Evolutionary conservation across 164 flowering plant genomes (phyloP), one percentile per base, ranked within the genome.

Genomic region (Vitis amurensis): DNA sequence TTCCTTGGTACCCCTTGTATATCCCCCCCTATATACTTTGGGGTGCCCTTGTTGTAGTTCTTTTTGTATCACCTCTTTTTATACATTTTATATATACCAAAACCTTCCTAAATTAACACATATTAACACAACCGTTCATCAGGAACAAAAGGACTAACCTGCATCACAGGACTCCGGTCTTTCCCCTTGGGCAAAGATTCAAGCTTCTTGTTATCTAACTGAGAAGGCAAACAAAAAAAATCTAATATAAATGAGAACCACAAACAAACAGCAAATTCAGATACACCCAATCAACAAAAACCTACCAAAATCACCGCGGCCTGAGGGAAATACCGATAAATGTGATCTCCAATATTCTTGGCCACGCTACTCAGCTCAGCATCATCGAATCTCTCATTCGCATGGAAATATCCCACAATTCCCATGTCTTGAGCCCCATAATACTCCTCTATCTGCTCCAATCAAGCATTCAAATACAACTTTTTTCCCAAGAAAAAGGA

Each of bases 281-380:
- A 23, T 66, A 48, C 30, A 61, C 50, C 2, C 16, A 47, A 55
- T 50, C 14, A 58, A 13, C 16, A 51, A 63, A 27, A 29, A 73
- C 83, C 44, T 67, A 96, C 99, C 97, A 93, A 80, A 70, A 96
- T 91, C 69, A 93, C 27, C 1, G 90, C 87, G 50, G 95, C 89
- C 69, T 91, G 93, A 14, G 98, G 94, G 72, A 91, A 89, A 75
- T 89, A 87, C 9, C 88, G 88, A 66, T 59, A 78, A 16, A 96
- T 86, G 59, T 96, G 98, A 83, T 93, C 98, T 1, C 94, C 99
- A 61, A 92, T 92, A 75, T 89, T 93, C 86, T 84, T 96, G 0
- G 99, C 94, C 11, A 89, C 81, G 66, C 61, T 78, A 11, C 88
- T 74, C 2, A 96, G 84, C 74, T 93, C 99, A 10, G 55, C 37